phyloP scores from a whole-genome alignment of 257 asterid genomes.

The Linaria vulgaris region DNA sequence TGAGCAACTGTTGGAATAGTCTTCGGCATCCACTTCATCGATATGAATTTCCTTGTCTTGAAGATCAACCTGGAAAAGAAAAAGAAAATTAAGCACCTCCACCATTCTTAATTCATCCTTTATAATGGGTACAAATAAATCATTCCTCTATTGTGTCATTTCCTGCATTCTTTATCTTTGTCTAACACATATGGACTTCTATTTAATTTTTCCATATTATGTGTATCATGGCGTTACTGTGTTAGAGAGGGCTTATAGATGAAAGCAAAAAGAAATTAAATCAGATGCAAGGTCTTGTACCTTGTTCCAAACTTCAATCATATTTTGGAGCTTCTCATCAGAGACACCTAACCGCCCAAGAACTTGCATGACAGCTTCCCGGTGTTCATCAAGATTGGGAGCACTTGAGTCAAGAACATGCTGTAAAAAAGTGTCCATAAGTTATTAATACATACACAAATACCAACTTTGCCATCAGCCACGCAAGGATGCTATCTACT shows the following conservation, averaged over 20 bases:
- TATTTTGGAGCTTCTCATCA: conserved; percentile 73
- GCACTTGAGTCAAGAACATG: conserved; percentile 95
- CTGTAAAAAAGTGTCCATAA: conserved; percentile 42
- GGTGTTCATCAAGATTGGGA: conserved; percentile 69
- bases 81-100: no score
- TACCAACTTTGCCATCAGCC: not conserved
- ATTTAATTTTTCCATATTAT: not conserved
- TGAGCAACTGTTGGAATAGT: conserved; percentile 32
- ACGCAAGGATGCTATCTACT: conserved; percentile 1
- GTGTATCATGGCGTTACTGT: not conserved
- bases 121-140: not conserved
- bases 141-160: not conserved
- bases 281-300: conserved; percentile 38
- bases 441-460: not conserved
- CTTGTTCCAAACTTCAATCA: conserved; percentile 99
- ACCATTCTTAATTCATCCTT: no score
- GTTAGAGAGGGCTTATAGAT: not conserved
- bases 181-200: no score
- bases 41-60: conserved; percentile 38
- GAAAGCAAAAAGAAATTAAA: not conserved
- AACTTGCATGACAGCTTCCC: conserved; percentile 77
- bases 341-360: conserved; percentile 78
- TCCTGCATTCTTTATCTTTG: not conserved
- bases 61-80: conserved; percentile 64
- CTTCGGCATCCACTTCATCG: conserved; percentile 38